Conservation (phyloP, 495 filamentous ascomycete species). For the Margaritispora aquatica region DNA sequence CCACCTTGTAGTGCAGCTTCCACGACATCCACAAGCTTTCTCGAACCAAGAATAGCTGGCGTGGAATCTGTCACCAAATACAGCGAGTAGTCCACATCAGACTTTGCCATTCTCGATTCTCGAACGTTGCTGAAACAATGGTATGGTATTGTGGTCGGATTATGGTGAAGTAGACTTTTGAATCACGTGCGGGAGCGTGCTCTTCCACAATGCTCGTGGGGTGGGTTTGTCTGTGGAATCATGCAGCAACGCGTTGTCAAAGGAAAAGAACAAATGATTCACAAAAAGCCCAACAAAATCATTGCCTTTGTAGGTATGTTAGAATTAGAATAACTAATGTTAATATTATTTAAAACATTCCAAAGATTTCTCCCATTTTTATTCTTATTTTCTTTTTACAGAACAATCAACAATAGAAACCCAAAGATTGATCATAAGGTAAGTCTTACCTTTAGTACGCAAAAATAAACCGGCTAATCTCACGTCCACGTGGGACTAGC, state of each 20-base stretch:
- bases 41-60: conserved; percentile 63
- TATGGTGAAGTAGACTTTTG: too few species aligned
- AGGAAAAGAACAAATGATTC: neutral
- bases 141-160: neutral
- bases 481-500: neutral
- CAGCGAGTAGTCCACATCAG: conserved; percentile 47
- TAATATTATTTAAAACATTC: too few species aligned
- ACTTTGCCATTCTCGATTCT: conserved; percentile 8
- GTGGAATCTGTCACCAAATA: conserved; percentile 95
- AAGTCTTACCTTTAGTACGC: neutral
- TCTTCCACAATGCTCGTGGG: neutral
- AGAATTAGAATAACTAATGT: too few species aligned
- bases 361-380: too few species aligned
- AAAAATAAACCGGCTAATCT: neutral
- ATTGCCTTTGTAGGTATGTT: too few species aligned
- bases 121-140: neutral
- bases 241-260: neutral
- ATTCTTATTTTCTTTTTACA: neutral
- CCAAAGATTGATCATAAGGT: too few species aligned
- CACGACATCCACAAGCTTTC: conserved; percentile 67
- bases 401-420: too few species aligned
- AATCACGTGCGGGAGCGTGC: neutral
- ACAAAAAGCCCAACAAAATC: neutral
- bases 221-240: neutral
- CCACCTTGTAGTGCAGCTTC: conserved; percentile 72